These are phyloP conservation scores for Kwoniella dejecticola DNA, from an alignment of 768 basidiomycete genomes.

Conservation along the genomic window DNA sequence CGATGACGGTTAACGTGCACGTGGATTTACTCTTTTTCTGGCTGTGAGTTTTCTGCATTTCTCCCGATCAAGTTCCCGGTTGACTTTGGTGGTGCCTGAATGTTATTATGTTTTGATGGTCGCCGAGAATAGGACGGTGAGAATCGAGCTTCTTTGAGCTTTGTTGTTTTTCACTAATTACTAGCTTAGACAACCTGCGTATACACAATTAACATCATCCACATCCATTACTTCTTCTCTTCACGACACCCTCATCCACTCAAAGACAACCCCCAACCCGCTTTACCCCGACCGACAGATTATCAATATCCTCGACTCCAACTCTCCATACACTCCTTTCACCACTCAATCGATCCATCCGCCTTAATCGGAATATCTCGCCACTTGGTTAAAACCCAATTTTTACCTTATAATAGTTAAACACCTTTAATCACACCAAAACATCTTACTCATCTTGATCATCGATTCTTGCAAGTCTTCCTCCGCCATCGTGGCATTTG, in stretches of 20 bases:
- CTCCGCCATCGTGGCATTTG: constrained; percentile 6
- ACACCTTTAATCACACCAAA: not conserved
- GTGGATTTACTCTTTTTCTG: not conserved
- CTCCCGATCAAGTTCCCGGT: too few species aligned
- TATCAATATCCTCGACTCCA: too few species aligned
- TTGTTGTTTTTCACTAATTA: constrained; percentile 18
- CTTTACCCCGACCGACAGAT: too few species aligned
- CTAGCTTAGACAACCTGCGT: not conserved
- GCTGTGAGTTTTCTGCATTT: too few species aligned
- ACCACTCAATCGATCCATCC: not conserved
- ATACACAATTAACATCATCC: not conserved
- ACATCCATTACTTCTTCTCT: not conserved
- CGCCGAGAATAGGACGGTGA: not conserved
- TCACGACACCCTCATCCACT: not conserved
- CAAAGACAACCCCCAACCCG: too few species aligned
- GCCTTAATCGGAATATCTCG: constrained; percentile 13
- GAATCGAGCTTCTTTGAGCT: not conserved
- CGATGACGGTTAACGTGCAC: not conserved
- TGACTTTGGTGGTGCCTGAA: too few species aligned
- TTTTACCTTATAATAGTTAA: not conserved
- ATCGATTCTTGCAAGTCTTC: not conserved
- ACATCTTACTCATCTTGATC: not conserved
- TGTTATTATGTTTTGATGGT: not conserved
- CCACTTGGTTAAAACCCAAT: not conserved
- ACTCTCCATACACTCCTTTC: not conserved